Base-by-base conservation (phyloP, 2,329 filamentous ascomycete genomes). In the Hypoxylon sp. region DNA sequence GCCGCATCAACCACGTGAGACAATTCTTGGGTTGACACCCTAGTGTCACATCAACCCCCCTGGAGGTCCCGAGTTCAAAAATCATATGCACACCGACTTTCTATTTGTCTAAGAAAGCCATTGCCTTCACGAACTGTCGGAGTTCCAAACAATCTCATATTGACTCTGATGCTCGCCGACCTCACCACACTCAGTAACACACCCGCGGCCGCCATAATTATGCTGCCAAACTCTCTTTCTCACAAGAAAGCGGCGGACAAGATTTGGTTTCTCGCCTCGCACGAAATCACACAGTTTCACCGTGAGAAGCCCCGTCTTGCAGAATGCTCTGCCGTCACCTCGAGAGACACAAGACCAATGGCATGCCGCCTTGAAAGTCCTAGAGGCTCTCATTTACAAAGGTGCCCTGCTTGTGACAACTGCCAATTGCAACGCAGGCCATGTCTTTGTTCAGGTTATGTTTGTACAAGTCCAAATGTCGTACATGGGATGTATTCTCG, bases 41-140 rank as follows among this genome's bases (percentile, higher is more conserved):
- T 64, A 69, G 22, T 66, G 66, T 71, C 60, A 58, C 64, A 71
- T 71, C 66, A 6, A 64, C 63, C 66, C 69, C 62, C 64, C 66
- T 53, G 46, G 42, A 69, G 59, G 33, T 61, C 37, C 68, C 62
- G 25, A 63, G 40, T 55, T 66, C 35, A 65, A 72, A 72, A 72
- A 71, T 72, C 64, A 69, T 72, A 72, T 63, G 68, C 71, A 67
- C 71, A 72, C 71, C 71, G 71, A 72, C 71, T 71, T 71, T 71
- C 69, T 54, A 63, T 40, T 61, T 54, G 51, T 40, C 54, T 44
- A 37, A 50, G 58, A 59, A 37, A 65, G 55, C 60, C 68, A 69
- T 66, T 62, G 31, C 64, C 64, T 56, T 55, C 62, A 55, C 49
- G 20, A 68, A 72, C 58, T 62, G 63, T 66, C 68, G 68, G 65